Conservation (phyloP, 345 rosid genomes). For the Murraya koenigii region DNA sequence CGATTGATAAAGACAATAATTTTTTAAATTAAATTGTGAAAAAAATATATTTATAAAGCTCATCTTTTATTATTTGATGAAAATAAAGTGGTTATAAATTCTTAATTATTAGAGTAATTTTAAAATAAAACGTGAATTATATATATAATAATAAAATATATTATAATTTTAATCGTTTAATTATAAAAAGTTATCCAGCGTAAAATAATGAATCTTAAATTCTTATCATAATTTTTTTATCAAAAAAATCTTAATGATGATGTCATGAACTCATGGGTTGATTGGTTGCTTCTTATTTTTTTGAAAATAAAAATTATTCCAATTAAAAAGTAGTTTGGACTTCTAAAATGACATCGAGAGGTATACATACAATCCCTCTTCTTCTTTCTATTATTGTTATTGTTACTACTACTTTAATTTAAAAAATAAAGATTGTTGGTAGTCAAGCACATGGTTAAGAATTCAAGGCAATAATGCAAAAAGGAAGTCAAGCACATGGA, state of each 20-base stretch:
- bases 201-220: too few relatives aligned
- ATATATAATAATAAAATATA: too few relatives aligned
- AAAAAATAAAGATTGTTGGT: neutral
- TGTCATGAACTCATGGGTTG: neutral
- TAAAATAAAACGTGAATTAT: too few relatives aligned
- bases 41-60: neutral
- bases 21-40: neutral
- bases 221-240: neutral
- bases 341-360: neutral
- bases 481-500: slow-evolving; percentile 4
- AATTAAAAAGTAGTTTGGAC: neutral
- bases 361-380: neutral
- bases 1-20: neutral
- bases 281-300: neutral
- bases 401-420: neutral
- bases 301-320: neutral
- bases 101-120: too few relatives aligned
- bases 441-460: slow-evolving; percentile 10
- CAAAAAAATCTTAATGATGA: neutral
- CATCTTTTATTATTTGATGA: neutral
- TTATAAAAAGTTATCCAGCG: too few relatives aligned
- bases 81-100: neutral
- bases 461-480: neutral
- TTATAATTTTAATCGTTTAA: too few relatives aligned
- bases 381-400: neutral